Evolutionary conservation across 2,329 filamentous ascomycete genomes (phyloP).

Genomic region (Fusarium xyrophilum): DNA sequence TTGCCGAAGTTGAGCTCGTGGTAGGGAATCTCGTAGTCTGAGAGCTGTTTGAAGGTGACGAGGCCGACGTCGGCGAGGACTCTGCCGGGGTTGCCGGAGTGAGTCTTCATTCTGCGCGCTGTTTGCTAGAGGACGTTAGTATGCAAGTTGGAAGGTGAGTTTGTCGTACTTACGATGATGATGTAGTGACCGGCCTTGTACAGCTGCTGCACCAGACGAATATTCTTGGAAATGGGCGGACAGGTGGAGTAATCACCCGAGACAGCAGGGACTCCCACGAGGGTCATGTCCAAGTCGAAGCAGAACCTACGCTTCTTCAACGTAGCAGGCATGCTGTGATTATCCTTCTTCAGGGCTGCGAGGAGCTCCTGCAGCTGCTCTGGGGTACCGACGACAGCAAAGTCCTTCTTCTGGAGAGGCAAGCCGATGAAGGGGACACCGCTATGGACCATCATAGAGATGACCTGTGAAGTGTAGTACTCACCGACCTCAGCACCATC

Average conservation of each 20-base stretch:
- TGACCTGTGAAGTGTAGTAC: neutral
- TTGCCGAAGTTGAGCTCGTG: neutral
- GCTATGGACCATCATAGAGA: neutral
- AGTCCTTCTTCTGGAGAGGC: neutral
- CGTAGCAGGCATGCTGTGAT: neutral
- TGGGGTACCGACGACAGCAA: neutral
- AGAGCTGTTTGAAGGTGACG: neutral
- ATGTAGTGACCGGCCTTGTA: neutral
- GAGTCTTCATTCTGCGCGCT: neutral
- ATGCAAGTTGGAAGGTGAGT: fast-evolving
- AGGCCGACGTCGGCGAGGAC: neutral
- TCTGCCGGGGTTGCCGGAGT: neutral
- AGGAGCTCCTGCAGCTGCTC: neutral
- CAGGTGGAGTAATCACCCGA: neutral
- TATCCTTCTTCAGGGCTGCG: neutral
- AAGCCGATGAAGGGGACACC: neutral
- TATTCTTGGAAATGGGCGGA: neutral
- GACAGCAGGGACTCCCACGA: neutral
- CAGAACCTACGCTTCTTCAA: neutral
- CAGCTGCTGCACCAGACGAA: neutral
- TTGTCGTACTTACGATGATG: neutral
- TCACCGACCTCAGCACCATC: neutral
- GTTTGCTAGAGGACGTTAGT: neutral
- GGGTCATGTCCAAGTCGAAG: neutral
- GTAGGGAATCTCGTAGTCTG: neutral